Conservation (phyloP, 495 filamentous ascomycete species). For the Aspergillus homomorphus region DNA sequence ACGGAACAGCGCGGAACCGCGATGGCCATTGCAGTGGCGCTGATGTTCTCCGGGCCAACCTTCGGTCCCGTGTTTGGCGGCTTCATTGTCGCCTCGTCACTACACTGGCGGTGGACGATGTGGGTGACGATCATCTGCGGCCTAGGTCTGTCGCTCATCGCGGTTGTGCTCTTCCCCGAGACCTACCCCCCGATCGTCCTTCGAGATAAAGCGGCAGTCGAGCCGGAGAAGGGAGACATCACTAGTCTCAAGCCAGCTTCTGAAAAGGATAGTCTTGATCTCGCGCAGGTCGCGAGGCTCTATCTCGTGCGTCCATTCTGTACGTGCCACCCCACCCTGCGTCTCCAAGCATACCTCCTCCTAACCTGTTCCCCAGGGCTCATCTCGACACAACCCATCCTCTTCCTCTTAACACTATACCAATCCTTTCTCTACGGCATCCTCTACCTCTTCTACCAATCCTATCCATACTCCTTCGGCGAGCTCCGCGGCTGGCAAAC, state of each 20-base stretch:
- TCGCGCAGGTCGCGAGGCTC: background rate
- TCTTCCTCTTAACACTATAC: conserved; percentile 7
- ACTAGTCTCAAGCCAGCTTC: conserved; percentile 14
- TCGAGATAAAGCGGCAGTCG: conserved; percentile 42
- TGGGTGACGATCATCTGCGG: conserved; percentile 13
- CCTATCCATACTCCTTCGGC: conserved; percentile 6
- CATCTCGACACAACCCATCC: conserved; percentile 7
- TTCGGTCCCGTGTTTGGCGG: conserved; percentile 13
- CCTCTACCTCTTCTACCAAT: conserved; percentile 9
- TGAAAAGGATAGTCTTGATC: conserved; percentile 1
- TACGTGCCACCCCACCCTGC: background rate
- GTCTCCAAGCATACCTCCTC: background rate
- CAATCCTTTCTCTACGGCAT: conserved; percentile 13
- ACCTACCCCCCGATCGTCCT: conserved; percentile 60
- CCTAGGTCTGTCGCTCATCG: background rate
- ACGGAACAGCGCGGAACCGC: conserved; percentile 7
- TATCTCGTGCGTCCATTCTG: conserved; percentile 1
- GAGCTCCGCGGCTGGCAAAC: conserved; percentile 1
- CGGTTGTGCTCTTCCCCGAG: conserved; percentile 46
- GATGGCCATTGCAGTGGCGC: conserved; percentile 5
- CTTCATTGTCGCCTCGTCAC: conserved; percentile 8
- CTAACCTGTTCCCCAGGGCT: background rate
- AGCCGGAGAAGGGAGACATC: conserved; percentile 58
- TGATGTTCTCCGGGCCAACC: conserved; percentile 12
- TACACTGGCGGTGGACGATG: conserved; percentile 13